phyloP scores from a whole-genome alignment of 805 yeast species.

The Ogataea salicorniae region DNA sequence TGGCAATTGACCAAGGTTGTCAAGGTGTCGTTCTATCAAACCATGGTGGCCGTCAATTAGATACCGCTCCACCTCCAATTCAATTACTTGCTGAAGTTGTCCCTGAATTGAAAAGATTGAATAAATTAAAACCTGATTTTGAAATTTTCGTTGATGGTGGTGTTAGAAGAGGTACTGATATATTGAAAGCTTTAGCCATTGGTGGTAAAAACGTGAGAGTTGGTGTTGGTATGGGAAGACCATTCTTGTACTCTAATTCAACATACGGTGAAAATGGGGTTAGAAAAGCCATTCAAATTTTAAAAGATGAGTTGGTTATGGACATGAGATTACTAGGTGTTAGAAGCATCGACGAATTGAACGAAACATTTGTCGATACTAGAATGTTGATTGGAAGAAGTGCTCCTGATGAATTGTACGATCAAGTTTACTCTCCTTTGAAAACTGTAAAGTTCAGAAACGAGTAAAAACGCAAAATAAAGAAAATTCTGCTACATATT shows the following conservation, averaged over 20 bases:
- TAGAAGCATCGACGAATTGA: constrained; percentile 51
- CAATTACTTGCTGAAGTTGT: constrained; percentile 69
- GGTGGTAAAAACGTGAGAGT: constrained; percentile 70
- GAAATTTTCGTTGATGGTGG: constrained; percentile 68
- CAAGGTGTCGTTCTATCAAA: constrained; percentile 81
- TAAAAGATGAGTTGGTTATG: constrained; percentile 68
- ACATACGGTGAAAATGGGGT: constrained; percentile 65
- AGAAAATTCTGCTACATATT: too few species aligned
- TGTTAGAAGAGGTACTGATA: constrained; percentile 62
- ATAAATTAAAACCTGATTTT: constrained; percentile 44
- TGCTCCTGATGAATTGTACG: constrained; percentile 29
- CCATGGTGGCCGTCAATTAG: constrained; percentile 89
- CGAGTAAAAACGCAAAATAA: constrained; percentile 11
- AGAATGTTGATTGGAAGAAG: constrained; percentile 30
- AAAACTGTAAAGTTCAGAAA: constrained; percentile 26
- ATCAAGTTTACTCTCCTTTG: constrained; percentile 26
- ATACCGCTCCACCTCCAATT: constrained; percentile 73
- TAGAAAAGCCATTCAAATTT: constrained; percentile 49
- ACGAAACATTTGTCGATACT: constrained; percentile 57
- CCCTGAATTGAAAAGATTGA: constrained; percentile 41
- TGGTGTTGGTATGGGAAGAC: constrained; percentile 69
- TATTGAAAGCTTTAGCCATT: constrained; percentile 58
- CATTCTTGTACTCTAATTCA: constrained; percentile 58
- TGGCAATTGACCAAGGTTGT: constrained; percentile 66
- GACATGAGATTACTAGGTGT: constrained; percentile 80